These are phyloP conservation scores for Rhizopogon rudus DNA, from an alignment of 768 basidiomycete genomes.

Conservation along the genomic window DNA sequence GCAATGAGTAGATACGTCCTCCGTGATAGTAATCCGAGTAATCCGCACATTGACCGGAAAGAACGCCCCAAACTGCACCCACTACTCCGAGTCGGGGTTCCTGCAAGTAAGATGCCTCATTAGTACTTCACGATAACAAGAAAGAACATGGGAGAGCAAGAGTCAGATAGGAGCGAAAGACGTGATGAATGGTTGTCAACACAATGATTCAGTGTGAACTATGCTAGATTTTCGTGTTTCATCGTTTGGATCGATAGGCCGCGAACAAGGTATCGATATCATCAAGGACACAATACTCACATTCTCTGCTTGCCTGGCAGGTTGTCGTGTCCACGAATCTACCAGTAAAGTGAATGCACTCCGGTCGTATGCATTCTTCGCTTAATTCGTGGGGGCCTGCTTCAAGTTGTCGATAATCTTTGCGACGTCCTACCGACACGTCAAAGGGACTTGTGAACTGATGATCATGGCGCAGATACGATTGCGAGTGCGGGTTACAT, in stretches of 20 bases:
- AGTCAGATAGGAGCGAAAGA: conserved; percentile 99
- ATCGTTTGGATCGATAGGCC: conserved; percentile 19
- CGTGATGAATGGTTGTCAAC: conserved; percentile 85
- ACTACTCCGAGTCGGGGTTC: too few relatives aligned
- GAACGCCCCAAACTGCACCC: too few relatives aligned
- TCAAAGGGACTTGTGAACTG: conserved; percentile 96
- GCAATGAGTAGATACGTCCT: too few relatives aligned
- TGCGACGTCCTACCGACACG: conserved; percentile 98
- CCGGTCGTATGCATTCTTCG: conserved; percentile 96
- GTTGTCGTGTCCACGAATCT: conserved; percentile 91
- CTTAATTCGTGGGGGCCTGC: conserved; percentile 91
- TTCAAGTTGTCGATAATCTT: conserved; percentile 50
- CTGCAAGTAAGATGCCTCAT: too few relatives aligned
- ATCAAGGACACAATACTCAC: conserved; percentile 72
- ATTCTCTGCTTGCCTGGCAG: conserved; percentile 81
- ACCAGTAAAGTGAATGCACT: conserved; percentile 16
- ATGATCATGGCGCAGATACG: conserved; percentile 23
- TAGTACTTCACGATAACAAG: too few relatives aligned
- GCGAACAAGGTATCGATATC: conserved; percentile 51
- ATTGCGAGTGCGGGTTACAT: neutral
- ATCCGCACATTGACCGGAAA: too few relatives aligned
- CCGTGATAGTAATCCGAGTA: too few relatives aligned
- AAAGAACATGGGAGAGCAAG: too few relatives aligned
- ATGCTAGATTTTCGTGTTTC: conserved; percentile 56
- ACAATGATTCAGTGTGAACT: conserved; percentile 94